A percentile compares a stretch with the other conserved stretches of the same genome.
Evolutionary conservation across 2,329 filamentous ascomycete species (phyloP).

Genomic region (Colletotrichum melonis): DNA sequence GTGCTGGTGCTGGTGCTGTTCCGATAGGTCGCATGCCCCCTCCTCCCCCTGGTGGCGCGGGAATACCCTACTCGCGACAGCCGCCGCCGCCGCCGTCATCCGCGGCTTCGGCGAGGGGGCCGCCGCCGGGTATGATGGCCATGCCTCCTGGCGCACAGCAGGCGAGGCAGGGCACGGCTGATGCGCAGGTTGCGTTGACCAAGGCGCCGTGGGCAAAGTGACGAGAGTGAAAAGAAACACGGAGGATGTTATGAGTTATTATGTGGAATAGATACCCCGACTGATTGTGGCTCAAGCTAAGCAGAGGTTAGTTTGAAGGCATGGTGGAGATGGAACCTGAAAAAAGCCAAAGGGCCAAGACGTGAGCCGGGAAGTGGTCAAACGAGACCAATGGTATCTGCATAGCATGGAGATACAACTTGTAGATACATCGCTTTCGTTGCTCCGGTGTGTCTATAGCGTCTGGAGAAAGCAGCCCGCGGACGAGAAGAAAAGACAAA

Average conservation of each 20-base stretch:
- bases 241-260: neutral
- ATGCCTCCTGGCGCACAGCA: constrained; percentile 31
- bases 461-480: neutral
- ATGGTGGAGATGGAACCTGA: neutral
- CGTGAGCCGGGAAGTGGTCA: too few species aligned
- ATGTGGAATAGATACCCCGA: neutral
- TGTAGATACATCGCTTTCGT: neutral
- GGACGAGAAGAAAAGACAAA: neutral
- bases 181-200: constrained; percentile 53
- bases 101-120: constrained; percentile 4
- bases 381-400: neutral
- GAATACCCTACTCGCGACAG: constrained; percentile 53
- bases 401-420: neutral
- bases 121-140: constrained; percentile 29
- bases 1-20: constrained; percentile 26
- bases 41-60: constrained; percentile 44
- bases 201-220: constrained; percentile 60
- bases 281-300: neutral
- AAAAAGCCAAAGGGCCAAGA: neutral
- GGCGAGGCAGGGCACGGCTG: constrained; percentile 42
- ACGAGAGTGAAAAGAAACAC: neutral
- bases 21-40: constrained; percentile 51
- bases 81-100: constrained; percentile 38
- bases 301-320: neutral
- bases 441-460: neutral